phyloP scores from a whole-genome alignment of 2,329 filamentous ascomycete species.

The Didymella sp. region DNA sequence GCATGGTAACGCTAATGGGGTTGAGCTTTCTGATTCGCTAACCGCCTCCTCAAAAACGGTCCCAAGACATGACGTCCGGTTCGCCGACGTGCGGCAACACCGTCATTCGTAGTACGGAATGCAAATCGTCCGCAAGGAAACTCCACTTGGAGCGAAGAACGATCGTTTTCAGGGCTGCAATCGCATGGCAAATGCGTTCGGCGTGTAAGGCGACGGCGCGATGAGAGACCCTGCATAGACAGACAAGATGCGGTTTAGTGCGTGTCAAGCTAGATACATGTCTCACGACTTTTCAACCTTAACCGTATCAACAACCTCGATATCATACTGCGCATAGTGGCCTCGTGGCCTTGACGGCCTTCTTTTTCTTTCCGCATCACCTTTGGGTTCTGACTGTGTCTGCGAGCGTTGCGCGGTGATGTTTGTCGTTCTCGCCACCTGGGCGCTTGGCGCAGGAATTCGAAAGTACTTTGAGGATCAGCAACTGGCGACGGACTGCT shows the following conservation, averaged over 20 bases:
- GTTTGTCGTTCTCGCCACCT: conserved; percentile 32
- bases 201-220: conserved; percentile 9
- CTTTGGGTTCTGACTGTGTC: conserved; percentile 2
- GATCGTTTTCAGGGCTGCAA: neutral
- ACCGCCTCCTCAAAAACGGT: neutral
- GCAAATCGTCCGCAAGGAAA: conserved; percentile 5
- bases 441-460: conserved; percentile 26
- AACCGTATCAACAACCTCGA: conserved; percentile 9
- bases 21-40: conserved; percentile 9
- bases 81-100: conserved; percentile 11
- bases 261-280: conserved; percentile 15
- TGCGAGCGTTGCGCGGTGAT: conserved; percentile 12
- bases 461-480: conserved; percentile 30
- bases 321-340: neutral
- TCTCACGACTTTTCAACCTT: conserved; percentile 16
- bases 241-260: conserved; percentile 17
- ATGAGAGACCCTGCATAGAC: conserved; percentile 19
- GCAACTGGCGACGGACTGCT: conserved; percentile 30
- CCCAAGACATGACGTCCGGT: conserved; percentile 3
- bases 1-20: neutral
- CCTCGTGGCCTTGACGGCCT: conserved; percentile 11
- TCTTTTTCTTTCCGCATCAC: neutral
- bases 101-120: conserved; percentile 11
- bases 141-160: conserved; percentile 4
- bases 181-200: neutral